Evolutionary conservation across 2,329 filamentous ascomycete genomes (phyloP).

Genomic region (Trichoderma koningiopsis): DNA sequence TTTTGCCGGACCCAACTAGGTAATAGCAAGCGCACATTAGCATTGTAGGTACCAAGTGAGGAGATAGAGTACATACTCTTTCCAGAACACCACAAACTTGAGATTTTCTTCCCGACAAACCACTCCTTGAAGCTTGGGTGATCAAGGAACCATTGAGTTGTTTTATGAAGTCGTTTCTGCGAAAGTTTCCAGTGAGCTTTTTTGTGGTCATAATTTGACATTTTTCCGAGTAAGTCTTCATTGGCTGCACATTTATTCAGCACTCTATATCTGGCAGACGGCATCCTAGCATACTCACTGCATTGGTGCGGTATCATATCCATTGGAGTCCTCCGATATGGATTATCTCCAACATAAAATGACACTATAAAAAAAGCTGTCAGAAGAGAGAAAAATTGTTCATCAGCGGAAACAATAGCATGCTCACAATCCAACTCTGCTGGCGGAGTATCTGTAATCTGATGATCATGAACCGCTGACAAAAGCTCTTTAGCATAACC

Average conservation of each 20-base stretch:
- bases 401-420: neutral
- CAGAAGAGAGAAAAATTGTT: neutral
- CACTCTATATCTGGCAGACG: neutral
- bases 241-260: neutral
- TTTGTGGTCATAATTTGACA: neutral
- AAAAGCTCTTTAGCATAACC: constrained; percentile 16
- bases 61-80: neutral
- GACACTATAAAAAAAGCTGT: neutral
- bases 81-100: neutral
- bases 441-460: neutral
- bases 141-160: neutral
- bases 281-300: neutral
- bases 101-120: neutral
- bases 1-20: neutral
- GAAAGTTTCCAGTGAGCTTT: neutral
- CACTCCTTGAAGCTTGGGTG: neutral
- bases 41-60: neutral
- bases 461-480: neutral
- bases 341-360: neutral
- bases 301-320: neutral
- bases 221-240: neutral
- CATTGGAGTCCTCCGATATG: neutral
- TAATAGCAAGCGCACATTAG: neutral
- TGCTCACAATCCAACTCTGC: neutral
- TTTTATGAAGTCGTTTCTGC: neutral